Base-by-base conservation (phyloP, 345 rosid genomes). In the Triadica sebifera region DNA sequence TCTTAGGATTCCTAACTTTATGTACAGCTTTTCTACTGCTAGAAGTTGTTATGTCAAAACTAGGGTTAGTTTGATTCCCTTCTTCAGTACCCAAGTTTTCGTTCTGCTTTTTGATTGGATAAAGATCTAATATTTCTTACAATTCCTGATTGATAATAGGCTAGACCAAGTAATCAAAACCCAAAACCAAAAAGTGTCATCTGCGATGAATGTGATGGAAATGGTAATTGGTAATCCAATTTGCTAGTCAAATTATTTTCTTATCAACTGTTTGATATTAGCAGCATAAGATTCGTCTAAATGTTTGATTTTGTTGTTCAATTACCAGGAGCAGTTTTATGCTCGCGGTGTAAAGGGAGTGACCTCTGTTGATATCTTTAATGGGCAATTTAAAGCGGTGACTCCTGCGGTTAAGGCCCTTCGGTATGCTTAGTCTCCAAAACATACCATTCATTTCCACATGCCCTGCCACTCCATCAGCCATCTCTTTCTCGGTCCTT, bases 281-380 rank as follows among this genome's bases (percentile, higher is more conserved):
- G 10, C 29, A 57, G 9, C 16, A 57, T 20, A 25, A 0, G 56
- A 52, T 5, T 52, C 34, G 56, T 11, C 56, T 12, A 52, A 52
- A 8, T 2, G 34, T 61, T 60, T 11, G 6, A 61, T 13, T 34
- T 51, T 8, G 38, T 19, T n/a, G 7, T 12, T 22, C 8, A 17
- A 13, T 51, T 80, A 56, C 19, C 67, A 87, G 89, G 93, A 63
- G 89, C 89, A 0, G 84, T 85, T 57, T 39, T 50, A 45, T 89
- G 93, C 69, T 85, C 87, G 8, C 93, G 86, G 73, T 89, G 91
- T 74, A 81, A 86, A 76, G 93, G 93, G 0, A 74, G 87, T 85
- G 57, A 89, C 87, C 71, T 55, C 86, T 12, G 86, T 67, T 49
- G 91, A 89, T 74, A 1, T 82, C 76, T 89, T 87, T 75, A 67